These are phyloP conservation scores for Volvox carteri DNA, from an alignment of 163 green algal genomes.

Conservation along the genomic window DNA sequence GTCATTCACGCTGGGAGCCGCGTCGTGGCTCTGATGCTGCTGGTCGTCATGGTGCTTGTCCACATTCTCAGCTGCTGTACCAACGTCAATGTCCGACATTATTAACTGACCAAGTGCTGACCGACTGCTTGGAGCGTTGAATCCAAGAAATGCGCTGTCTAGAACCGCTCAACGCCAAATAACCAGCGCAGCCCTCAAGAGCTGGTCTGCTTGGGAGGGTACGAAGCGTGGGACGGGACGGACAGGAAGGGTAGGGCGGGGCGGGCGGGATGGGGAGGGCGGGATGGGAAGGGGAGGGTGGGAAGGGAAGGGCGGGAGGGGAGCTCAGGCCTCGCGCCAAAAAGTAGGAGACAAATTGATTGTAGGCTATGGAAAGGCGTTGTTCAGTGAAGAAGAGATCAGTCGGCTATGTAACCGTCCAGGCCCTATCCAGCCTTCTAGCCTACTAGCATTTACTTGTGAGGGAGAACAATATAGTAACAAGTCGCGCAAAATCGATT, in stretches of 20 bases:
- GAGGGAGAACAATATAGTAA: too few species aligned
- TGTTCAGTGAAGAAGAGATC: not conserved
- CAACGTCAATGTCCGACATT: constrained; percentile 28
- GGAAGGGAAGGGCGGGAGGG: constrained; percentile 28
- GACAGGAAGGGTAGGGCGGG: constrained; percentile 41
- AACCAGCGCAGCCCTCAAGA: constrained; percentile 13
- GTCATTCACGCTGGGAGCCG: not conserved
- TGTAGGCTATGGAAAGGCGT: not conserved
- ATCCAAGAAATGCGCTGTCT: not conserved
- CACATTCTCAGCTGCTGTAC: not conserved
- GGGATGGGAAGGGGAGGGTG: constrained; percentile 32
- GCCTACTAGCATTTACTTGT: too few species aligned
- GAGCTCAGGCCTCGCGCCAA: constrained; percentile 43
- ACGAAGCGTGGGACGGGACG: not conserved
- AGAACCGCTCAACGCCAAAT: not conserved
- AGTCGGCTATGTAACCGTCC: constrained; percentile 3
- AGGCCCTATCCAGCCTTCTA: too few species aligned
- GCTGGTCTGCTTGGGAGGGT: constrained; percentile 23
- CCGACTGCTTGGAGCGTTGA: not conserved
- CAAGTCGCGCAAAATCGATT: too few species aligned
- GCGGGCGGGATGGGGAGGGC: constrained; percentile 27
- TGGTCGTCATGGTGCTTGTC: constrained; percentile 4
- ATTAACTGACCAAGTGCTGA: not conserved
- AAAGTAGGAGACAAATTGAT: constrained; percentile 3
- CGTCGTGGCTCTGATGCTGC: not conserved